A percentile compares a stretch with the other conserved stretches of the same genome.
phyloP scores from a whole-genome alignment of 129 eudicot genomes.

The Tanacetum coccineum region DNA sequence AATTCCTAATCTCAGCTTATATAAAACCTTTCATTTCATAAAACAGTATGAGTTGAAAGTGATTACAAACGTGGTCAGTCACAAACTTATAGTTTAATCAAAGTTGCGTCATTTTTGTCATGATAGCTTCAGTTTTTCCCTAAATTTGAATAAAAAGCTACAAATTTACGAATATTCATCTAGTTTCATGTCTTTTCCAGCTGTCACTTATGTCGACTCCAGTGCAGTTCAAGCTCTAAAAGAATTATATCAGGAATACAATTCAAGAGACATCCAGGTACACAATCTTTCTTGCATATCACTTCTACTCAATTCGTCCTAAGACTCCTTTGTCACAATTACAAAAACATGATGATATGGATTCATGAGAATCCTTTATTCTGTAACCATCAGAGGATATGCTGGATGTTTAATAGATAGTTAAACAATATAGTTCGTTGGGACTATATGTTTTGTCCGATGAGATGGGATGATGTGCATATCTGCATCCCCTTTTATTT shows the following conservation, averaged over 20 bases:
- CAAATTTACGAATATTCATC: not conserved
- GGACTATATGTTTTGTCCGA: too few species aligned
- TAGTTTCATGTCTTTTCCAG: constrained; percentile 40
- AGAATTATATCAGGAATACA: constrained; percentile 80
- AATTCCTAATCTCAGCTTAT: too few species aligned
- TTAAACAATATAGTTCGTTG: too few species aligned
- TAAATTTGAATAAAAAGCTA: not conserved
- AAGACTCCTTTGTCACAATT: not conserved
- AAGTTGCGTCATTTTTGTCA: not conserved
- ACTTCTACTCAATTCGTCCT: not conserved
- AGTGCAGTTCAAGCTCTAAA: constrained; percentile 86
- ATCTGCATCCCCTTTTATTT: too few species aligned
- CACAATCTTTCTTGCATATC: not conserved
- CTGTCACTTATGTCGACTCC: constrained; percentile 85
- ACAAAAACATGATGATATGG: not conserved
- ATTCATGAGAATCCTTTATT: not conserved
- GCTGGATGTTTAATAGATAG: too few species aligned
- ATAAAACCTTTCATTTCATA: too few species aligned
- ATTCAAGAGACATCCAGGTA: constrained; percentile 89
- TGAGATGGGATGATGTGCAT: too few species aligned
- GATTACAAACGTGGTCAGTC: too few species aligned
- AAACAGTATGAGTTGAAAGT: too few species aligned
- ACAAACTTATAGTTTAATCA: not conserved
- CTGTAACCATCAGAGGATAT: not conserved
- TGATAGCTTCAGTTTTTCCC: not conserved